Conservation (phyloP, 1,284 basidiomycete genomes). For the Gymnopus androsaceus region DNA sequence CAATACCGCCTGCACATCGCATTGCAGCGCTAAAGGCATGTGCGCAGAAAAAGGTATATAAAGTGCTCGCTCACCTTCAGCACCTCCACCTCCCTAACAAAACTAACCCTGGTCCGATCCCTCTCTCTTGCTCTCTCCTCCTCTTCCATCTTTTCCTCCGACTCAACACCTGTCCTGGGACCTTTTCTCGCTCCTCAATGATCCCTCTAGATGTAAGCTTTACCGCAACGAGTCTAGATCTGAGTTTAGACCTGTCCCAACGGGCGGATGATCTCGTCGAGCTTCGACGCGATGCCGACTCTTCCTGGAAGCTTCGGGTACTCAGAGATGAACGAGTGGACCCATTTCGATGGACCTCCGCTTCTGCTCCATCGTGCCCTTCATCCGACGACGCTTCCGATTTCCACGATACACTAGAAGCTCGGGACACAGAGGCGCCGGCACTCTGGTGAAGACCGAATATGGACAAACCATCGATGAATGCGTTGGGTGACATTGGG, state of each 20-base stretch:
- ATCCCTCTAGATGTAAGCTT: slow-evolving; percentile 77
- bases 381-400: slow-evolving; percentile 11
- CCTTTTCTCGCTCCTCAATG: slow-evolving; percentile 24
- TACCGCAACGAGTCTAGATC: slow-evolving; percentile 69
- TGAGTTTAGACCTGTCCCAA: slow-evolving; percentile 14
- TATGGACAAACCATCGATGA: slow-evolving; percentile 1
- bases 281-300: slow-evolving; percentile 12
- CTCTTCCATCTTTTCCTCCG: slow-evolving; percentile 16
- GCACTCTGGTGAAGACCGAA: slow-evolving; percentile 1
- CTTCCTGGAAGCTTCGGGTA: background rate
- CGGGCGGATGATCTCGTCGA: slow-evolving; percentile 6
- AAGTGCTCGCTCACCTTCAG: slow-evolving; percentile 57
- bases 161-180: background rate
- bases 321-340: slow-evolving; percentile 2
- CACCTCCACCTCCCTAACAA: slow-evolving; percentile 87
- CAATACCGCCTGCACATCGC: too few species aligned
- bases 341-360: background rate
- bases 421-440: slow-evolving; percentile 7
- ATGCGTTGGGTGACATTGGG: slow-evolving; percentile 1
- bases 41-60: background rate
- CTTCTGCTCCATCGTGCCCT: background rate
- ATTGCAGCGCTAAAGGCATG: background rate
- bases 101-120: slow-evolving; percentile 78
- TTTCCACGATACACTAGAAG: slow-evolving; percentile 13
- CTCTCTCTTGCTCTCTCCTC: slow-evolving; percentile 35